Evolutionary conservation across 2,329 filamentous ascomycete genomes (phyloP).

Genomic region (Pseudocercospora cruenta): DNA sequence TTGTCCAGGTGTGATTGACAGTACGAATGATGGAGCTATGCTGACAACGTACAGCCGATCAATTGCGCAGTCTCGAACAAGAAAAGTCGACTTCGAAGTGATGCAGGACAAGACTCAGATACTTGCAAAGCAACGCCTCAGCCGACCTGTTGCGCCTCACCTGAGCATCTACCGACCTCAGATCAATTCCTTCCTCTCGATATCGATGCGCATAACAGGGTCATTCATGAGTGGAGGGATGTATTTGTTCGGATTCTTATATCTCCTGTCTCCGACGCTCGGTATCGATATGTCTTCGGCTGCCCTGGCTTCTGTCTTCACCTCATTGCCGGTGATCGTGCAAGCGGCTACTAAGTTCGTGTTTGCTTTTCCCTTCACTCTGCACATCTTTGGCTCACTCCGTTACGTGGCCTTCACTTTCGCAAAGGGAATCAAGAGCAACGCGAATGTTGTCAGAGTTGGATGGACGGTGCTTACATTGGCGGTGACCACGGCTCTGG

Average conservation of each 20-base stretch:
- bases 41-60: background rate
- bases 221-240: background rate
- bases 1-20: background rate
- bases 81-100: background rate
- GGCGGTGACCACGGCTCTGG: background rate
- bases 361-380: background rate
- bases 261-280: background rate
- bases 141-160: background rate
- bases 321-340: background rate
- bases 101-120: background rate
- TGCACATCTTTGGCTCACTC: background rate
- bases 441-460: background rate
- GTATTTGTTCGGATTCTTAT: background rate
- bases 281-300: background rate
- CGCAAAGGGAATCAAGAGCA: background rate
- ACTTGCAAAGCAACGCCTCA: background rate
- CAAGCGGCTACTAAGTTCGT: background rate
- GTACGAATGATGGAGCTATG: background rate
- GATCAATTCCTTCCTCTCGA: background rate
- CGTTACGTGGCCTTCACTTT: background rate
- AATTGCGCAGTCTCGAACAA: background rate
- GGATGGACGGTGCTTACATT: background rate
- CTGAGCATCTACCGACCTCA: background rate
- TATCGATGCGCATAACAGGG: background rate
- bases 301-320: background rate